phyloP scores from a whole-genome alignment of 768 basidiomycete species.

The Grammothele lineata region DNA sequence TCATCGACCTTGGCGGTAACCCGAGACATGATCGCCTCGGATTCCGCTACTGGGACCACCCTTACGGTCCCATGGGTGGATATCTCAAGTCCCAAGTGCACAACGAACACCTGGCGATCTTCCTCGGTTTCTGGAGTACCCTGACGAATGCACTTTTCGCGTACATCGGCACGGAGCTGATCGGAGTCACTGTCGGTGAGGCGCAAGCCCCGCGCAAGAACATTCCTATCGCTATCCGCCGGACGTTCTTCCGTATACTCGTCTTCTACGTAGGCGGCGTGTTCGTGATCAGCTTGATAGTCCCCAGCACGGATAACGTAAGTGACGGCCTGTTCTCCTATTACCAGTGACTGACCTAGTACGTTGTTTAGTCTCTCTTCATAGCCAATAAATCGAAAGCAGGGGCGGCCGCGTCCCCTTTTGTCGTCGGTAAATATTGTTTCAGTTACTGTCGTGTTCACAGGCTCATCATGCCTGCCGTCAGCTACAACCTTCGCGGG shows the following conservation, averaged over 20 bases:
- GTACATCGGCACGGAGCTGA: conserved; percentile 71
- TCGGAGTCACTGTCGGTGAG: conserved; percentile 58
- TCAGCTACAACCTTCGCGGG: conserved; percentile 41
- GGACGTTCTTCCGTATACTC: conserved; percentile 57
- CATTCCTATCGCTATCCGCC: conserved; percentile 65
- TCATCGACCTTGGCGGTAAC: conserved; percentile 59
- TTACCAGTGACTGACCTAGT: no score
- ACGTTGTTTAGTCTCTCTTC: conserved; percentile 32
- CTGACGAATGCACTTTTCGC: conserved; percentile 72
- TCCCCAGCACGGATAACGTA: conserved; percentile 51
- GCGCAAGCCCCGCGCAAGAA: conserved; percentile 71
- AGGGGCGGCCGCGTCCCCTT: conserved; percentile 59
- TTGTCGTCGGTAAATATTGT: conserved; percentile 44
- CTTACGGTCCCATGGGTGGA: conserved; percentile 46
- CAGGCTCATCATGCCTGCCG: no score
- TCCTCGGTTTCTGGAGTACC: conserved; percentile 70
- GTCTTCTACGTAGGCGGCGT: conserved; percentile 70
- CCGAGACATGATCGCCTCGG: conserved; percentile 30
- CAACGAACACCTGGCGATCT: conserved; percentile 45
- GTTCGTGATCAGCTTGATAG: conserved; percentile 67
- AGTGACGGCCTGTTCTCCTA: conserved; percentile 17
- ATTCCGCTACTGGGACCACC: conserved; percentile 41
- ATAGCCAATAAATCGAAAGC: conserved; percentile 35
- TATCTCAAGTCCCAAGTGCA: conserved; percentile 48
- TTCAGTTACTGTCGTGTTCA: neutral